These are phyloP conservation scores for Aspergillus ibericus DNA, from an alignment of 2,329 filamentous ascomycete genomes.

Conservation along the genomic window DNA sequence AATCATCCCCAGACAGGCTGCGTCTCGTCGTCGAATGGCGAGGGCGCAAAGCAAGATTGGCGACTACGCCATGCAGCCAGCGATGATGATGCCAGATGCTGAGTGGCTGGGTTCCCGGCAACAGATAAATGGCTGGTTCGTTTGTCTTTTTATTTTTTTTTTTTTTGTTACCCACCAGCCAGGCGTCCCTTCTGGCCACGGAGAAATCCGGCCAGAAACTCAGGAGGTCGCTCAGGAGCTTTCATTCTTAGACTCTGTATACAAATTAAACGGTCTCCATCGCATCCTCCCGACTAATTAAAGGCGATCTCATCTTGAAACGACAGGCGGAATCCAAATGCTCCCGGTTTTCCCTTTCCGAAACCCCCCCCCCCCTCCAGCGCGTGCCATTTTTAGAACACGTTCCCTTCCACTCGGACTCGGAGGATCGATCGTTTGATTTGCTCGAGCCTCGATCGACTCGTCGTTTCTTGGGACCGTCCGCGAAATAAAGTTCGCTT, in stretches of 20 bases:
- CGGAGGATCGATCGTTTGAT: neutral
- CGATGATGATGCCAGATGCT: neutral
- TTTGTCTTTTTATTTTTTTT: too few species aligned
- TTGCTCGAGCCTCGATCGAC: neutral
- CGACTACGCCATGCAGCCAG: neutral
- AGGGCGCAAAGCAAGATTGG: neutral
- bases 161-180: neutral
- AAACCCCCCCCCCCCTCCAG: neutral
- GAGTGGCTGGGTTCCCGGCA: neutral
- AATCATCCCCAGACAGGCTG: neutral
- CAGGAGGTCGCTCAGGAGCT: neutral
- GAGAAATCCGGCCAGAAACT: neutral
- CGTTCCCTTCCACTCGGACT: neutral
- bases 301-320: constrained; percentile 7
- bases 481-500: too few species aligned
- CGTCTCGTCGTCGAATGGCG: neutral
- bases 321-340: neutral
- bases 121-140: neutral
- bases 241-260: neutral
- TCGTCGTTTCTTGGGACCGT: neutral
- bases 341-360: neutral
- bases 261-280: constrained; percentile 4
- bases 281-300: constrained; percentile 2
- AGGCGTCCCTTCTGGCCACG: neutral
- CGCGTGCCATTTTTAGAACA: constrained; percentile 12